Conservation (phyloP, 257 asterid genomes). For the Nicotiana attenuata region DNA sequence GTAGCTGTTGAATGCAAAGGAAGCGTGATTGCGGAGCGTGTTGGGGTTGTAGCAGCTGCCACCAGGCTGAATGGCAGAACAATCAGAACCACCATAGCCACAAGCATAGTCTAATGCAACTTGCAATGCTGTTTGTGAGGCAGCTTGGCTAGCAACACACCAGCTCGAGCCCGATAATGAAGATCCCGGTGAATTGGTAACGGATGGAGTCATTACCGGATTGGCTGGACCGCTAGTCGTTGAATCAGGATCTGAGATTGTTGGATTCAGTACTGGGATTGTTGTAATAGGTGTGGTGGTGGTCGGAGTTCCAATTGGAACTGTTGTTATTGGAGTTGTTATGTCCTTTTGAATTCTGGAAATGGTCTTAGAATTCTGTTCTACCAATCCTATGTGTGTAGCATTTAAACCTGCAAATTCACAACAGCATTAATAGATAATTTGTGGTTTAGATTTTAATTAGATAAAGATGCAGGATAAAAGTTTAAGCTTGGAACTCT, state of each 20-base stretch:
- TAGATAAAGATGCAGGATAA: conserved; percentile 1
- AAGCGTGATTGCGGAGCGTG: conserved; percentile 48
- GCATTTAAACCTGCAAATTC: conserved; percentile 18
- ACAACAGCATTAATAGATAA: neutral
- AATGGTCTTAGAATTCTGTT: conserved; percentile 13
- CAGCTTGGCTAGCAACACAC: conserved; percentile 70
- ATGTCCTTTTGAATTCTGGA: conserved; percentile 46
- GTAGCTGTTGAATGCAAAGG: conserved; percentile 61
- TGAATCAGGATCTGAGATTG: conserved; percentile 43
- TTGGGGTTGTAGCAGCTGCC: conserved; percentile 48
- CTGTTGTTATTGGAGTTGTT: conserved; percentile 61
- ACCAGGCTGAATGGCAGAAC: conserved; percentile 49
- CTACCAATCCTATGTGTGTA: conserved; percentile 12
- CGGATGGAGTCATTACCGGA: conserved; percentile 38
- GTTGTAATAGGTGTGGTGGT: conserved; percentile 35
- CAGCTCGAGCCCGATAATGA: conserved; percentile 54
- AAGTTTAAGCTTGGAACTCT: neutral
- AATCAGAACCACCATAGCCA: conserved; percentile 62
- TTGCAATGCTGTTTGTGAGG: conserved; percentile 43
- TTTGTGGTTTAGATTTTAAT: neutral
- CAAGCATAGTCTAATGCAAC: conserved; percentile 72
- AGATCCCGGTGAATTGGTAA: conserved; percentile 30
- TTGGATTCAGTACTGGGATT: conserved; percentile 38
- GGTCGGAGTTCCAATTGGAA: conserved; percentile 39
- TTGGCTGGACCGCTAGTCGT: conserved; percentile 37